Evolutionary conservation across 2,329 filamentous ascomycete genomes (phyloP), one percentile per base, ranked within the genome.

Genomic region (Fusarium domesticum): DNA sequence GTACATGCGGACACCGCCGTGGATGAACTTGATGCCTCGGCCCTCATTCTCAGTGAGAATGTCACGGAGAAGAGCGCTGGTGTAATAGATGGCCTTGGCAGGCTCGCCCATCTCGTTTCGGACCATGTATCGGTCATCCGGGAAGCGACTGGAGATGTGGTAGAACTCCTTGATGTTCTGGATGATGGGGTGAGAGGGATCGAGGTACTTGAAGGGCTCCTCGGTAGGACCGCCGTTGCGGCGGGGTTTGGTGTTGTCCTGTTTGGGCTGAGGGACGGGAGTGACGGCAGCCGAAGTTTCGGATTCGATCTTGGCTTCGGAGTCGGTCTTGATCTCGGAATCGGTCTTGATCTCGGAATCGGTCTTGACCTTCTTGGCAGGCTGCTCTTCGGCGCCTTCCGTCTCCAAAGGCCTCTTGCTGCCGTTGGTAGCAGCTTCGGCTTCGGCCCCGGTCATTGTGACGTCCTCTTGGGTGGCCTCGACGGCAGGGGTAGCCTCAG

Each of bases 1-100:
- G 66, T 95, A 98, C 89, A 97, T 97, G 72, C 95, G 95, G 25
- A 98, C 91, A 53, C 93, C 93, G 39, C 87, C 92, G 69, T 98
- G 93, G 38, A 98, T 87, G 64, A 98, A 96, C 66, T 93, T 95
- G 68, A 97, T 85, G 35, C 90, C 90, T 19, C 87, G 84, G 34
- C 89, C 88, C 67, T 96, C 90, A 65, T 98, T 98, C 62, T 85
- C 79, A 4, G 77, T 80, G 4, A 98, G 77, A 42, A 98, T 93
- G 53, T 92, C 86, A 23, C 90, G 86, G 17, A 89, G 85, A 11
- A 97, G 77, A 5, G 81, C 80, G 28, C 86, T 91, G 10, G 90
- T 95, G 74, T 97, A 98, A 77, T 98, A 98, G 58, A 98, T 92
- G 19, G 91, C 93, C 73, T 96, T 95, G 40, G 88, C 84, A 0